A percentile compares a stretch with the other conserved stretches of the same genome.
Conservation (phyloP, 2,329 filamentous ascomycete species). For the Fusarium piperis region DNA sequence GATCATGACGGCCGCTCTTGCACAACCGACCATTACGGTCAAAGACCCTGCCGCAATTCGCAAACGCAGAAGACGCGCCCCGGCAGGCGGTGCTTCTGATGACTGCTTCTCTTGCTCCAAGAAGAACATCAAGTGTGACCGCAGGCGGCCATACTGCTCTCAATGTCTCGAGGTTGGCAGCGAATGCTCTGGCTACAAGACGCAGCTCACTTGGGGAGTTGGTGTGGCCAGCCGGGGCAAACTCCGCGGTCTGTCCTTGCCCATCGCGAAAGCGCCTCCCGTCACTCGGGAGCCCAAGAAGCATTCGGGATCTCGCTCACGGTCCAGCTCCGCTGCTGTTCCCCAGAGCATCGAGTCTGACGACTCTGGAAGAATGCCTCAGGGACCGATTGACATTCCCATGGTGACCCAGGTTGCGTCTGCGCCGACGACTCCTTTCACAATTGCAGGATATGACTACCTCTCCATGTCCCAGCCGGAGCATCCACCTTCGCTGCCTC, state of each 20-base stretch:
- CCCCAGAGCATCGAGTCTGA: constrained; percentile 47
- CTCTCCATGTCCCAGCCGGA: constrained; percentile 62
- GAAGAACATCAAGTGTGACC: constrained; percentile 85
- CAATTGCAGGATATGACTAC: constrained; percentile 56
- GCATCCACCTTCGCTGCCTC: constrained; percentile 51
- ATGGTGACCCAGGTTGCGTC: constrained; percentile 49
- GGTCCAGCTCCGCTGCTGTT: constrained; percentile 56
- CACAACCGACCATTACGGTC: constrained; percentile 54
- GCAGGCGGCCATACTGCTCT: constrained; percentile 91
- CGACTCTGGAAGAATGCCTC: constrained; percentile 44
- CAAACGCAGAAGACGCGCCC: constrained; percentile 87
- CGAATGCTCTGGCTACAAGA: constrained; percentile 96
- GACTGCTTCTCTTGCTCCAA: constrained; percentile 96
- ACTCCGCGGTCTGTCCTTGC: constrained; percentile 85
- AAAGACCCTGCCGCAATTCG: constrained; percentile 64
- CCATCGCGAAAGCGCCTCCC: constrained; percentile 69
- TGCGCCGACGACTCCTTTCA: constrained; percentile 55
- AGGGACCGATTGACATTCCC: constrained; percentile 51
- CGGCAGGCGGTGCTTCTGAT: constrained; percentile 87
- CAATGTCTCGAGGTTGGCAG: constrained; percentile 92
- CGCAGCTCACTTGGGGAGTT: constrained; percentile 94
- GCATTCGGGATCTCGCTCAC: constrained; percentile 52
- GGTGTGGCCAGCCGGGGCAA: constrained; percentile 96
- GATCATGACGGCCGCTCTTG: constrained; percentile 61
- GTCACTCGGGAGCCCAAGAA: constrained; percentile 62